phyloP scores from a whole-genome alignment of 371 early-diverging fungal genomes.

The Mucor racemosus region DNA sequence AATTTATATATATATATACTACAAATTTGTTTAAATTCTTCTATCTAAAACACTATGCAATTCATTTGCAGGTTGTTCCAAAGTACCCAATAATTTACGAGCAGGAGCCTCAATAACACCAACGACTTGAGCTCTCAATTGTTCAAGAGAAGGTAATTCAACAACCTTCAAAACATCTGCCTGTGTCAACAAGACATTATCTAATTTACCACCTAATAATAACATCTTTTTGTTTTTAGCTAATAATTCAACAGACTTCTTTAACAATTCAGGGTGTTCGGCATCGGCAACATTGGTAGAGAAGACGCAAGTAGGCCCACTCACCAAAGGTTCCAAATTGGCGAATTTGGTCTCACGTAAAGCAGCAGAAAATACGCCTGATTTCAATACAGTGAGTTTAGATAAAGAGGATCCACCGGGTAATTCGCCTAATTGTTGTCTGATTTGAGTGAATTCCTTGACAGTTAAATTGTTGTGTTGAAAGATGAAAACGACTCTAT shows the following conservation, averaged over 20 bases:
- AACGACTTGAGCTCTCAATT: slow-evolving; percentile 58
- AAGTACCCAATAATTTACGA: slow-evolving; percentile 54
- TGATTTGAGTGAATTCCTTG: slow-evolving; percentile 59
- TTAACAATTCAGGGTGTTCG: slow-evolving; percentile 49
- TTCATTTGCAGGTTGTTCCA: slow-evolving; percentile 54
- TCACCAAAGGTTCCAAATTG: slow-evolving; percentile 60
- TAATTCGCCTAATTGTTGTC: slow-evolving; percentile 53
- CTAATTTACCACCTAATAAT: slow-evolving; percentile 68
- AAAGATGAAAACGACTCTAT: slow-evolving; percentile 64
- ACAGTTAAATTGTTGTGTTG: slow-evolving; percentile 76
- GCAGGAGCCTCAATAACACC: slow-evolving; percentile 66
- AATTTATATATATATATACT: neutral
- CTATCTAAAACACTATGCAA: slow-evolving; percentile 54
- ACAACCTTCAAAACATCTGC: slow-evolving; percentile 60
- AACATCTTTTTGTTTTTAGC: slow-evolving; percentile 67
- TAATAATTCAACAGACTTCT: slow-evolving; percentile 51
- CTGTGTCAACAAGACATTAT: slow-evolving; percentile 56
- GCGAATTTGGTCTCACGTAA: slow-evolving; percentile 59
- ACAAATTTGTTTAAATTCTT: slow-evolving; percentile 28
- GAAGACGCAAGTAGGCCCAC: slow-evolving; percentile 64
- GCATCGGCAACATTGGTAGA: slow-evolving; percentile 47
- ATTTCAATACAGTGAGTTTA: slow-evolving; percentile 57
- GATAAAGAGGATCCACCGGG: slow-evolving; percentile 16
- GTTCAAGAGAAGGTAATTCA: slow-evolving; percentile 60
- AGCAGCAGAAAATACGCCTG: slow-evolving; percentile 60